Evolutionary conservation across 2,329 filamentous ascomycete species (phyloP), one percentile per base, ranked within the genome.

Genomic region (Diaporthe sp.): DNA sequence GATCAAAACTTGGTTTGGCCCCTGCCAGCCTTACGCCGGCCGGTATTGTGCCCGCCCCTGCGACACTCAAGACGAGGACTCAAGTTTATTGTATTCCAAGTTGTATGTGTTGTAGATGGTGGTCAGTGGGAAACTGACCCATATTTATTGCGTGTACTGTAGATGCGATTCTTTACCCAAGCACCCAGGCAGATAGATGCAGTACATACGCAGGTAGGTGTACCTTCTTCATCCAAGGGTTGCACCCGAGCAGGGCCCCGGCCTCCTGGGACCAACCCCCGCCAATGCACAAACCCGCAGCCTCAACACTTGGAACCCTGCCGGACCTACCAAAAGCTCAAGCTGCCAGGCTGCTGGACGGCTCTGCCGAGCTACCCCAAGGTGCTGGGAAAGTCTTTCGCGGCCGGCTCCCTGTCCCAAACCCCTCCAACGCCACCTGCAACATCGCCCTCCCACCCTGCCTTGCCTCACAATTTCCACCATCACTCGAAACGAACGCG

Each of bases 341-440:
- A 68, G 65, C 65, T 53, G 28, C 44, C 46, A 39, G 53, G 65
- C 65, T 53, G 28, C 44, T 68, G 19, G 37, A 42, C 34, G 8
- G 25, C 65, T 68, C 22, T 53, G 34, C 46, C 31, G 65, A 68
- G 65, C 65, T 53, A 62, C 39, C 61, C 65, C 65, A n/a, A 28
- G 49, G 46, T 22, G 46, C 34, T 42, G 49, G 65, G 65, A 53
- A 68, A 68, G 34, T 53, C 49, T 53, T 70, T 70, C 49, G 34
- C 65, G 44, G 58, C 37, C 4, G 19, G 44, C 34, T 37, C 49
- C 46, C 62, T n/a, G 62, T 25, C 28, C 13, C 13, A 68, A 37
- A 53, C 62, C 60, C 65, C 65, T 70, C 65, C 65, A 55, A 55
- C 65, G 46, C 65, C 65, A 68, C 65, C 65, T 68, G 65, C 65